Evolutionary conservation across 1,284 basidiomycete genomes (phyloP), one percentile per base, ranked within the genome.

Genomic region (Puccinia sorghi): DNA sequence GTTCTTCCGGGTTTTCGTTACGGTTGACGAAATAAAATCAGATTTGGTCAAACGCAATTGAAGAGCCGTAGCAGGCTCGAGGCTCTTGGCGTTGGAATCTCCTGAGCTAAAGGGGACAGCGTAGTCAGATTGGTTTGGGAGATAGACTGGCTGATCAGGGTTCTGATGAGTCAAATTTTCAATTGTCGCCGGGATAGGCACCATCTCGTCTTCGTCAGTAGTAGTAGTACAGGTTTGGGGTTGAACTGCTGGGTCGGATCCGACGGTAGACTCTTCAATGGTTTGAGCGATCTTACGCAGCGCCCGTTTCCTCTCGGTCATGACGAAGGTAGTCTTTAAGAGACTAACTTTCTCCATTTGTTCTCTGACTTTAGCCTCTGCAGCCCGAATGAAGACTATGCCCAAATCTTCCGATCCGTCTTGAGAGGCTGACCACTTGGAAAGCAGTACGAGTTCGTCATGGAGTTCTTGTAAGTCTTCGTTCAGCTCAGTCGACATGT

Each of bases 321-420:
- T 82, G 1, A 87, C 86, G 12, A 80, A 61, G 11, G 83, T 87
- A 2, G 90, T 91, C 81, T 93, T 91, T 69, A 95, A 85, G 43
- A 90, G 90, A 59, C 86, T 82, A 12, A 92, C 92, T 82, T 92
- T 92, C 71, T 87, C 89, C 9, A 94, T 90, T 84, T 96, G 93
- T 80, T 89, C 87, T 52, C 88, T 87, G 27, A 97, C 88, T 83
- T 91, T 93, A 72, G 87, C 86, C 80, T 90, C 89, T 0, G 94
- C 94, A 6, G 89, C 88, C 79, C 91, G 90, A 48, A 98, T 96
- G 88, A 66, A 90, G 88, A 83, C 96, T 94, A 27, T 90, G 88
- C 85, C 90, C 88, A 50, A 87, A 86, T 20, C 81, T n/a, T 15
- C 80, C 72, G 59, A 80, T 77, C n/a, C 78, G 32, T 52, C 80